Base-by-base conservation (phyloP, 306 rosid genomes). In the Bauhinia variegata region DNA sequence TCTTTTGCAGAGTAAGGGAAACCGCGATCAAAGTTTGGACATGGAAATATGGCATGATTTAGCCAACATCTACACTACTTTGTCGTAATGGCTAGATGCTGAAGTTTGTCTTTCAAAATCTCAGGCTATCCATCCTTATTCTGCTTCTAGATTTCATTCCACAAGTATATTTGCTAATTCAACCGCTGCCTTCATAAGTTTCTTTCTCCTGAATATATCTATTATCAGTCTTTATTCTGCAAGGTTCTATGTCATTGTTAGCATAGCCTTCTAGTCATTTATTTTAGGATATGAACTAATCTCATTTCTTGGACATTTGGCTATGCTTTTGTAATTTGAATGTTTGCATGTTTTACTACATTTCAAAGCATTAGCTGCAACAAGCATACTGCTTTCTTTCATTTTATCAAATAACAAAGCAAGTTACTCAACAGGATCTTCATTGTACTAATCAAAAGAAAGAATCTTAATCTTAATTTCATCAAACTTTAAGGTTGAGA, bases 11-110 rank as follows among this genome's bases (percentile, higher is more conserved):
- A 65, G 49, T 54, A 73, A 74, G 74, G 74, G 83, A 82, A 79
- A 68, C 57, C 75, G 56, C 19, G 80, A 82, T 60, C 77, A 87
- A 86, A 87, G 77, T 61, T 75, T 89, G 67, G 98, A 92, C 84
- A 86, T 84, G 87, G 96, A 92, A 83, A 80, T 86, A 31, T 92
- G 98, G 98, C 89, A 85, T 63, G 96, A 92, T 67, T 84, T 92
- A 48, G 95, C 96, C 33, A 77, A 87, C 15, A 54, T 87, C 15
- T 92, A 92, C 68, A 87, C 75, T 11, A 70, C 79, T 31, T 75
- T 87, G 64, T 89, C 96, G 7, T 86, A 81, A 39, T 92, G 96
- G 96, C 73, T 65, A 41, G 98, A 92, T 50, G 96, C 96, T 39
- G 96, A 92, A 78, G 80, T 87, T 60, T 92, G 96, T 64, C 89